Evolutionary conservation across 495 filamentous ascomycete species (phyloP), one percentile per base, ranked within the genome.

Genomic region (Xanthoparmelia taractica): DNA sequence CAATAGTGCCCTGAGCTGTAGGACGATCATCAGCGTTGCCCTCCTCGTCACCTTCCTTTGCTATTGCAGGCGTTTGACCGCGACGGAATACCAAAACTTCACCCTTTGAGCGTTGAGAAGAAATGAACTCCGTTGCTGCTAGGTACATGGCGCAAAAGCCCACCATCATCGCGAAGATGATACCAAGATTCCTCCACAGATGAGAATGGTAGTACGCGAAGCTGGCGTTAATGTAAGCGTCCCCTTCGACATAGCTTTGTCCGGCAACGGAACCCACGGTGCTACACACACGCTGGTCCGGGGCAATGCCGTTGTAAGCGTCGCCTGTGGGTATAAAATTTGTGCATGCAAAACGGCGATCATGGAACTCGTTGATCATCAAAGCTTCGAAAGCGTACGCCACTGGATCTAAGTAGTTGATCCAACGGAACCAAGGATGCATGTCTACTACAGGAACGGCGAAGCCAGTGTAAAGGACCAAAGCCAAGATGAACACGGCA

Each of bases 391-490:
- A 97, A 1, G 88, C 84, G 66, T 96, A 97, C 1, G 83, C 85
- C 47, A 97, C 83, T 8, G 91, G 91, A 66, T 96, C 86, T 17
- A 96, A 72, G 65, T 90, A 96, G 66, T 90, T 89, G 41, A 97
- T 77, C 92, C 92, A 96, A 37, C 88, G 80, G 67, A 89, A 89
- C 88, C 66, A 63, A 38, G 61, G 61, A 59, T 58, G 61, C 63
- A 70, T 68, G 59, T 75, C 58, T 58, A 70, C 72, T 47, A 84
- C 82, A 0, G 91, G 92, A 65, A 97, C 90, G 4, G 85, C 85
- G 72, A 96, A 96, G 12, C 92, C 92, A 59, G 92, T 96, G 71
- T 94, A 96, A 63, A 96, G 89, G 68, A 95, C 78, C 45, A 96
- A 77, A 50, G 84, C 82, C 57, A 96, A 79, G 73, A 96, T 93